phyloP scores from a whole-genome alignment of 345 rosid species.

The Eucalyptus urophylla region DNA sequence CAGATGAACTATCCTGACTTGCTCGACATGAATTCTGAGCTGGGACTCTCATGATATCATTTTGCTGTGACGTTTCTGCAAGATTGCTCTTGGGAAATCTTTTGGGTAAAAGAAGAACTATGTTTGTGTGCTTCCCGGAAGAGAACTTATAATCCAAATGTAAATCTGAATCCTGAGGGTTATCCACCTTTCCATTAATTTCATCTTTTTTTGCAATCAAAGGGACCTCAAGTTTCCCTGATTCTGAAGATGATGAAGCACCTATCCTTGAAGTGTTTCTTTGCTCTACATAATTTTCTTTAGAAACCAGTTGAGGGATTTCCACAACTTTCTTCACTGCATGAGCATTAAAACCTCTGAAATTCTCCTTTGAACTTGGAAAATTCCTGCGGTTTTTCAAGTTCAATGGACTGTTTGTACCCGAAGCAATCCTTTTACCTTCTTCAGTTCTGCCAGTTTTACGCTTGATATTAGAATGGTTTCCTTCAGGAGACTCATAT shows the following conservation, averaged over 20 bases:
- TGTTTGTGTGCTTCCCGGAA: conserved; percentile 21
- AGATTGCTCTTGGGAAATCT: conserved; percentile 9
- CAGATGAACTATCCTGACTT: conserved; percentile 11
- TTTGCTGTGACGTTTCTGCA: background rate
- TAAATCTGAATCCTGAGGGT: conserved; percentile 3
- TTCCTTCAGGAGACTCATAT: conserved; percentile 11
- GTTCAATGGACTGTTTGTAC: background rate
- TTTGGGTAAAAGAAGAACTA: conserved; percentile 44
- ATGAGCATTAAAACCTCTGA: background rate
- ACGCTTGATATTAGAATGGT: background rate
- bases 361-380: background rate
- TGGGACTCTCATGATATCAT: background rate
- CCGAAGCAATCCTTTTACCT: background rate
- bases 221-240: conserved; percentile 8
- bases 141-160: conserved; percentile 8
- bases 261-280: conserved; percentile 1
- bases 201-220: conserved; percentile 4
- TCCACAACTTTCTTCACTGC: background rate
- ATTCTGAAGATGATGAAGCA: conserved; percentile 14
- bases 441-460: conserved; percentile 2
- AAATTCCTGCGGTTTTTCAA: background rate
- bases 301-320: background rate
- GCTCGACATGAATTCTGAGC: conserved; percentile 11
- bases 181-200: conserved; percentile 11
- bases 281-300: background rate